These are phyloP conservation scores for Fragilaria radians DNA, from an alignment of 108 stramenopile genomes.

Conservation along the genomic window DNA sequence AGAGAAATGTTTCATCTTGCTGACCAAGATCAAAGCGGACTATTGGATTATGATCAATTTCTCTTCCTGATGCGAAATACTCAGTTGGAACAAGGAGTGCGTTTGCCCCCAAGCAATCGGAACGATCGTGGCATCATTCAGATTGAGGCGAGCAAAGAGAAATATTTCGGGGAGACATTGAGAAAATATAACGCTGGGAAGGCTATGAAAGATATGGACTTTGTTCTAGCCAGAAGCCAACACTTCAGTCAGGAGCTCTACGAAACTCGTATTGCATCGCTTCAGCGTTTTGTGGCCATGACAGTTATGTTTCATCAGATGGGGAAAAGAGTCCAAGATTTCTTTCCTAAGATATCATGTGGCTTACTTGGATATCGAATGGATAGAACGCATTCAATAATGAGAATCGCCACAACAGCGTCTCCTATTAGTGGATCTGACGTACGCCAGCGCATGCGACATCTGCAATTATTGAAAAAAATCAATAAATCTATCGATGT, in stretches of 20 bases:
- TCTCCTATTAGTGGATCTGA: slow-evolving; percentile 65
- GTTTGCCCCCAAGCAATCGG: slow-evolving; percentile 36
- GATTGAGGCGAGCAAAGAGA: slow-evolving; percentile 40
- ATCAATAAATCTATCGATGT: slow-evolving; percentile 48
- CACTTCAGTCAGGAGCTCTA: slow-evolving; percentile 56
- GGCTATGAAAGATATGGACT: slow-evolving; percentile 29
- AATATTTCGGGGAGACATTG: slow-evolving; percentile 60
- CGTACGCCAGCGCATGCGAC: slow-evolving; percentile 55
- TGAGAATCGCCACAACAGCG: slow-evolving; percentile 65
- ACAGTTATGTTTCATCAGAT: slow-evolving; percentile 82
- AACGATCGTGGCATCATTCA: slow-evolving; percentile 52
- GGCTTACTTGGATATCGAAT: slow-evolving; percentile 52
- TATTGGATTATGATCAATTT: slow-evolving; percentile 41
- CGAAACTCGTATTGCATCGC: slow-evolving; percentile 64
- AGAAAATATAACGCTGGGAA: slow-evolving; percentile 38
- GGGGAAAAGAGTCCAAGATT: slow-evolving; percentile 52
- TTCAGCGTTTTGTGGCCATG: slow-evolving; percentile 77
- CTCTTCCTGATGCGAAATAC: slow-evolving; percentile 17
- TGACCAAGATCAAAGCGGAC: slow-evolving; percentile 31
- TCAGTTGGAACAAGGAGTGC: slow-evolving; percentile 20
- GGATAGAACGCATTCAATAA: slow-evolving; percentile 62
- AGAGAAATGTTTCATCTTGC: slow-evolving; percentile 27
- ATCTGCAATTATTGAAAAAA: slow-evolving; percentile 43
- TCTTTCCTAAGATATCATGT: slow-evolving; percentile 51
- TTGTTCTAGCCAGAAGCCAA: slow-evolving; percentile 35